Evolutionary conservation across 306 rosid species (phyloP).

Genomic region (Prunus mongolica): DNA sequence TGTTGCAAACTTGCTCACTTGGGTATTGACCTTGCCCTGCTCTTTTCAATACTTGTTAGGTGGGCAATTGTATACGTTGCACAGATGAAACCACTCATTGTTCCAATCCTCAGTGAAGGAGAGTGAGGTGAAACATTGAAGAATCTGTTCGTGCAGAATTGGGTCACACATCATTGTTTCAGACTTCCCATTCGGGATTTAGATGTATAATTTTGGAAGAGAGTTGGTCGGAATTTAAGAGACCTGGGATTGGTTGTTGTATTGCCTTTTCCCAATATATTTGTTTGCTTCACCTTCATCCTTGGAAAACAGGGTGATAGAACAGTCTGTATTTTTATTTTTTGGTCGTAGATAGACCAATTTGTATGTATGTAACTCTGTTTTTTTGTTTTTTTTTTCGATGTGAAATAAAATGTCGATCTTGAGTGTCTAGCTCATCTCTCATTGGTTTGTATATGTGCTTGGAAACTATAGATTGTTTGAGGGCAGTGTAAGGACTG

Average conservation of each 20-base stretch:
- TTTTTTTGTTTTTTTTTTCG: not conserved
- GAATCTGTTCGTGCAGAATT: not conserved
- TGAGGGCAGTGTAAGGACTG: not conserved
- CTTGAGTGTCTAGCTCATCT: not conserved
- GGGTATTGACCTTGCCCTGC: not conserved
- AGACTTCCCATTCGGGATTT: constrained; percentile 17
- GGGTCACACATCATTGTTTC: constrained; percentile 4
- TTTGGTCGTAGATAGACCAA: not conserved
- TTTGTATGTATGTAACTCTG: not conserved
- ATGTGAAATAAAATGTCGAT: not conserved
- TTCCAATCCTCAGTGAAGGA: constrained; percentile 77
- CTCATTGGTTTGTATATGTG: not conserved
- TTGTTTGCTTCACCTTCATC: constrained; percentile 5
- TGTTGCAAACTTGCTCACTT: not conserved
- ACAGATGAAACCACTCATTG: constrained; percentile 98
- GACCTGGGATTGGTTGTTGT: not conserved
- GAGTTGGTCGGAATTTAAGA: constrained; percentile 1
- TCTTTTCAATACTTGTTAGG: constrained; percentile 41
- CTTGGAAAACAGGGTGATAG: not conserved
- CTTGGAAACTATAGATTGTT: not conserved
- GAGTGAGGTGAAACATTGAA: constrained; percentile 34
- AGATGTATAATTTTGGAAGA: constrained; percentile 22
- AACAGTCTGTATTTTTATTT: not conserved
- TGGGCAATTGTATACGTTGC: constrained; percentile 99
- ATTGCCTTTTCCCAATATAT: not conserved